Base-by-base conservation (phyloP, 2,329 filamentous ascomycete species). In the Coniochaeta sp. region DNA sequence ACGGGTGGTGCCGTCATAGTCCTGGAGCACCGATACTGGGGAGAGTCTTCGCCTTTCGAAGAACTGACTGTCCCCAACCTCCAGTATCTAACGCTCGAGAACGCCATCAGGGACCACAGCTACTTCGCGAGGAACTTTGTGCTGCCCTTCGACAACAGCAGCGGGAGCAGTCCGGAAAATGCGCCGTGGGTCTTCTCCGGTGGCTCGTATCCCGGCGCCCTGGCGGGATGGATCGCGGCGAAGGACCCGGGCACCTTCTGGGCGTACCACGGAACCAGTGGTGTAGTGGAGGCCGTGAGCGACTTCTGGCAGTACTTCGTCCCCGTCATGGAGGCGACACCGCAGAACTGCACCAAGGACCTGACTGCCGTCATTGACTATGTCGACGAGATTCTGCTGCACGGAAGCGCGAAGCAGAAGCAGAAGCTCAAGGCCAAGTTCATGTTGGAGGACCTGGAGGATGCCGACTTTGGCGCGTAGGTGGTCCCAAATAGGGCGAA, bases 281-380 rank as follows among this genome's bases (percentile, higher is more conserved):
- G 80, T 1, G 77, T 79, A 1, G 81, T 83, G 0, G 68, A 84
- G 67, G 73, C 77, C 1, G 72, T 83, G 32, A 69, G 72, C 17
- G 75, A 79, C 58, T 79, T 83, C 66, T 84, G 79, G 78, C 74
- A 77, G 66, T 84, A 84, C 66, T 84, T 82, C 67, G 69, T 74
- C 9, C 81, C 81, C 0, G 71, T 83, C 3, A 75, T 77, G 60
- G 69, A 78, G 60, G 81, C 79, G 16, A 79, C 83, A 71, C 77
- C 81, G 0, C 63, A 73, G 66, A 84, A 84, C 70, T 84, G 81
- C 72, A 80, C 77, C 65, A 68, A 68, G 19, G 81, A 84, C 64
- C 68, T 84, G 36, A 68, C 71, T 19, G 67, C 73, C 2, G 80
- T 83, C n/a, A 73, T 83, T 58, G 70, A 78, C 14, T 70, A 84